phyloP scores from a whole-genome alignment of 108 stramenopile species.

The Epithemia pelagica region DNA sequence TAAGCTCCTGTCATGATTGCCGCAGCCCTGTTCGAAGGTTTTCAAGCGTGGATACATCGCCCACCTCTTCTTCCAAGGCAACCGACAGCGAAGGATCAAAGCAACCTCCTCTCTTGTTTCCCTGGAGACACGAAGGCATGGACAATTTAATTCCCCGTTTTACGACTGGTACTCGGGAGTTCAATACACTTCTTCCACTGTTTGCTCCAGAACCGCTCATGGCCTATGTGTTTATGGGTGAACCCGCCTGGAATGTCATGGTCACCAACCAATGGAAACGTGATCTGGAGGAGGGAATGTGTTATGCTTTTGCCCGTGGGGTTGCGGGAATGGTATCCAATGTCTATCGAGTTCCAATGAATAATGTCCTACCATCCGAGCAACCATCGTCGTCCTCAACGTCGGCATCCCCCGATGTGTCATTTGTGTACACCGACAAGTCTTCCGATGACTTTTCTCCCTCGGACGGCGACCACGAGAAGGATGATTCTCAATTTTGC shows the following conservation, averaged over 20 bases:
- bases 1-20: too few relatives aligned
- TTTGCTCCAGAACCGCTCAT: neutral
- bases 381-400: neutral
- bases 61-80: neutral
- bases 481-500: constrained; percentile 1
- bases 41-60: neutral
- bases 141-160: constrained; percentile 17
- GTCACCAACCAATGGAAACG: constrained; percentile 13
- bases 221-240: constrained; percentile 5
- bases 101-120: constrained; percentile 6
- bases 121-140: constrained; percentile 19
- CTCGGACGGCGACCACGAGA: neutral
- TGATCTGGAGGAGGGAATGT: constrained; percentile 16
- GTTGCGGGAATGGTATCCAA: constrained; percentile 20
- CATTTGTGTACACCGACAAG: neutral
- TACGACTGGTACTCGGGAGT: constrained; percentile 8
- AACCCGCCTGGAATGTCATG: constrained; percentile 1
- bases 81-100: neutral
- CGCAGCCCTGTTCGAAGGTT: neutral
- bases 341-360: constrained; percentile 7
- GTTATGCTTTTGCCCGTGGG: constrained; percentile 17
- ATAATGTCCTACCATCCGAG: neutral
- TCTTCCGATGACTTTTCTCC: neutral
- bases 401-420: neutral
- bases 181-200: neutral